Percentiles rank a stretch among this genome's conserved stretches.
Evolutionary conservation across 768 basidiomycete genomes (phyloP).

Genomic region (Leccinellum albellum): DNA sequence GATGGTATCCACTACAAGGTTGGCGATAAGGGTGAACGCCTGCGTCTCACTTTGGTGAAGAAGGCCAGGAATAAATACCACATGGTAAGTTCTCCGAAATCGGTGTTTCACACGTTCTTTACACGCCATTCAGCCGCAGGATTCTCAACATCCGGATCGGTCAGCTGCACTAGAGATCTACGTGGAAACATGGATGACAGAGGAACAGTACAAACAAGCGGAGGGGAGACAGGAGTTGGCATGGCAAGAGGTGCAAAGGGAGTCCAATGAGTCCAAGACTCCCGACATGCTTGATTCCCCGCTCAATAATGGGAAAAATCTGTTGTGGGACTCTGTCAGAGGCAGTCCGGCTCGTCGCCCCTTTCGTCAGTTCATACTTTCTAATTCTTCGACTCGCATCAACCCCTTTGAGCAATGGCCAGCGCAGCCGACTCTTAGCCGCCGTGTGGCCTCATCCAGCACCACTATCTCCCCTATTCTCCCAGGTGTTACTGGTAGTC

Average conservation of each 20-base stretch:
- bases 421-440: constrained; percentile 35
- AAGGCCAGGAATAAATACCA: constrained; percentile 64
- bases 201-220: constrained; percentile 65
- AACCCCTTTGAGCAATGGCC: constrained; percentile 46
- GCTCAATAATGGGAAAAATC: constrained; percentile 53
- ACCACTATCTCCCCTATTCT: constrained; percentile 24
- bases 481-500: constrained; percentile 47
- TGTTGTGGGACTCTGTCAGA: constrained; percentile 64
- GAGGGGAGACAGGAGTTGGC: constrained; percentile 58
- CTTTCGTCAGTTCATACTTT: constrained; percentile 47
- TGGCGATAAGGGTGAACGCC: constrained; percentile 61
- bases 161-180: constrained; percentile 64
- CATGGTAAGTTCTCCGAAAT: constrained; percentile 54
- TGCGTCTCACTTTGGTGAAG: constrained; percentile 69
- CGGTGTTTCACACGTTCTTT: constrained; percentile 5
- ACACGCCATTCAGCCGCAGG: constrained; percentile 52
- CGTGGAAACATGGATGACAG: constrained; percentile 77
- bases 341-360: constrained; percentile 40
- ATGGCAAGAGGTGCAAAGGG: constrained; percentile 60
- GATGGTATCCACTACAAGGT: constrained; percentile 71
- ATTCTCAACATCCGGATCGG: constrained; percentile 76
- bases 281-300: constrained; percentile 39
- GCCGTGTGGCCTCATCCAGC: constrained; percentile 42
- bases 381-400: constrained; percentile 40
- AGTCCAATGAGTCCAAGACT: constrained; percentile 41